Conservation (phyloP, 2,329 filamentous ascomycete species). For the Fusarium armeniacum region DNA sequence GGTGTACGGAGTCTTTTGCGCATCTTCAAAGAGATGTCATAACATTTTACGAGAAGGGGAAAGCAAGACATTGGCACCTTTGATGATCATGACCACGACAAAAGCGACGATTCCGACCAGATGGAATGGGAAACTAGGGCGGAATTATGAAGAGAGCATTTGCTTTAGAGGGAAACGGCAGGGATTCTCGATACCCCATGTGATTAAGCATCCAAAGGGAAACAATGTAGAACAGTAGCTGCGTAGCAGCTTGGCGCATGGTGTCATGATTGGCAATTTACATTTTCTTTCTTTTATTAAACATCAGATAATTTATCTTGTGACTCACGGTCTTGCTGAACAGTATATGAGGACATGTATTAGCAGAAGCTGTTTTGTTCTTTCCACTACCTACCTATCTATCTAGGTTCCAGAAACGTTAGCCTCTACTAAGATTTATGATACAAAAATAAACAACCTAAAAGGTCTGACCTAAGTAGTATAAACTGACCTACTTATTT, state of each 20-base stretch:
- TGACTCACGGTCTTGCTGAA: not conserved
- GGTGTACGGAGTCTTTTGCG: slow-evolving; percentile 79
- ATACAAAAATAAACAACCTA: too few relatives aligned
- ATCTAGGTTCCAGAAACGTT: too few relatives aligned
- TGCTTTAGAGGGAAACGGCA: slow-evolving; percentile 45
- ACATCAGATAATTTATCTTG: slow-evolving; percentile 9
- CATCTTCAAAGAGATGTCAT: slow-evolving; percentile 77
- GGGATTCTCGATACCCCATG: slow-evolving; percentile 48
- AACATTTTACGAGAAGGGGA: slow-evolving; percentile 40
- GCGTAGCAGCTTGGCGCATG: slow-evolving; percentile 37
- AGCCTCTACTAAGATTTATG: too few relatives aligned
- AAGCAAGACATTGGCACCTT: slow-evolving; percentile 27
- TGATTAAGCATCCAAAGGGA: slow-evolving; percentile 43
- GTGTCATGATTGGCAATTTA: slow-evolving; percentile 42
- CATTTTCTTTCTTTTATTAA: slow-evolving; percentile 18
- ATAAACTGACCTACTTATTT: too few relatives aligned
- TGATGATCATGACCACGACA: slow-evolving; percentile 42
- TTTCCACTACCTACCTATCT: too few relatives aligned
- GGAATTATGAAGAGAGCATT: slow-evolving; percentile 37
- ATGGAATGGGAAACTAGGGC: slow-evolving; percentile 8
- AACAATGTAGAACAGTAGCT: slow-evolving; percentile 43
- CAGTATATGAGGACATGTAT: too few relatives aligned
- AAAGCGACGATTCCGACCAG: slow-evolving; percentile 20
- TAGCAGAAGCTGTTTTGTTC: too few relatives aligned
- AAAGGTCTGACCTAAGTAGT: too few relatives aligned